phyloP scores from a whole-genome alignment of 345 rosid species.

The Arabidopsis suecica region DNA sequence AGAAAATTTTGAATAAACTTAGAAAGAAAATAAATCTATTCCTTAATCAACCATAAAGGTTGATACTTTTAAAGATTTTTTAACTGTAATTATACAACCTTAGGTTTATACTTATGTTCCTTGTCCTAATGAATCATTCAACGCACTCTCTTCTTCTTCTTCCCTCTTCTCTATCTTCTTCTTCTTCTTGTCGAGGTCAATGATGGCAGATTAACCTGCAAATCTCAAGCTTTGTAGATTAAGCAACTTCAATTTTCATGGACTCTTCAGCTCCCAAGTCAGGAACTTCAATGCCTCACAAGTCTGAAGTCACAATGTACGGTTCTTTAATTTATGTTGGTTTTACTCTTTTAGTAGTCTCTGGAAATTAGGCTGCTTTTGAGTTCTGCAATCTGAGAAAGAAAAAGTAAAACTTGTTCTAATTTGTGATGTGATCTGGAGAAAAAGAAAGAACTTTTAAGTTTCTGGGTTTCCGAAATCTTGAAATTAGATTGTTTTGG shows the following conservation, averaged over 20 bases:
- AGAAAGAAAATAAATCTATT: slow-evolving; percentile 26
- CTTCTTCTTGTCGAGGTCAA: slow-evolving; percentile 35
- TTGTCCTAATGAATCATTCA: slow-evolving; percentile 38
- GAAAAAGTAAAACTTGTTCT: not conserved
- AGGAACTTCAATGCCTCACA: slow-evolving; percentile 25
- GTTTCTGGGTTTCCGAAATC: slow-evolving; percentile 30
- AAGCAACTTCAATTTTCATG: not conserved
- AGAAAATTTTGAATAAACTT: not conserved
- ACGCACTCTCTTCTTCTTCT: slow-evolving; percentile 25
- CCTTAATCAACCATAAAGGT: slow-evolving; percentile 11
- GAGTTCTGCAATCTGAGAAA: not conserved
- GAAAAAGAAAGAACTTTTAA: not conserved
- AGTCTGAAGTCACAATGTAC: slow-evolving; percentile 18
- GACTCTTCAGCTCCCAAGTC: slow-evolving; percentile 19
- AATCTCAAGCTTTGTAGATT: not conserved
- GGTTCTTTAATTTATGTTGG: not conserved
- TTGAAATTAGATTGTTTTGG: slow-evolving; percentile 18
- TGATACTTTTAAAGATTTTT: not conserved
- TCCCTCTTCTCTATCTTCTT: not conserved
- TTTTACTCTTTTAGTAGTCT: not conserved
- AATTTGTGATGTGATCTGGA: slow-evolving; percentile 11
- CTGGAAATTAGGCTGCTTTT: not conserved
- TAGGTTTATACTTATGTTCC: slow-evolving; percentile 4
- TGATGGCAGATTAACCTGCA: slow-evolving; percentile 5
- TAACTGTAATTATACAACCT: slow-evolving; percentile 25